phyloP scores from a whole-genome alignment of 1,284 basidiomycete genomes.

The Ustilago trichophora region DNA sequence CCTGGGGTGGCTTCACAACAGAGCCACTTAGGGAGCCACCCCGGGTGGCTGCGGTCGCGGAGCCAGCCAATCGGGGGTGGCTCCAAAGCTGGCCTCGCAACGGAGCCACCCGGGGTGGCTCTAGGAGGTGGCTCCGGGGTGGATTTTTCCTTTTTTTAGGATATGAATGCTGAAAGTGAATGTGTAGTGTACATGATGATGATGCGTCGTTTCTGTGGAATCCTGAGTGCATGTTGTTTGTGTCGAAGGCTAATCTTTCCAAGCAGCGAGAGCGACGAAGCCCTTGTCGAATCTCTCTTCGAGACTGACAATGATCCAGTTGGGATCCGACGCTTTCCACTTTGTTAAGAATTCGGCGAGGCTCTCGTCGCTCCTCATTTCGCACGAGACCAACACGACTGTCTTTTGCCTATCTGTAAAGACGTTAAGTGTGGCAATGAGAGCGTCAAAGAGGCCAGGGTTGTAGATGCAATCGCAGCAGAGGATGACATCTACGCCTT shows the following conservation, averaged over 20 bases:
- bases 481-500: conserved; percentile 48
- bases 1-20: too few relatives aligned
- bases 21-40: too few relatives aligned
- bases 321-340: conserved; percentile 33
- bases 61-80: too few relatives aligned
- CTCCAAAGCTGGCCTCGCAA: too few relatives aligned
- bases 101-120: too few relatives aligned
- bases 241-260: conserved; percentile 29
- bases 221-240: background rate
- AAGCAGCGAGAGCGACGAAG: conserved; percentile 38
- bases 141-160: too few relatives aligned
- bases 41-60: too few relatives aligned
- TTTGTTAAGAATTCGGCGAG: conserved; percentile 41
- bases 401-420: conserved; percentile 44
- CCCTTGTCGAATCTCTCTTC: conserved; percentile 44
- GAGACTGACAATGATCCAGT: conserved; percentile 36
- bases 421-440: conserved; percentile 51
- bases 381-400: conserved; percentile 46
- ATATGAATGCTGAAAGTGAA: too few relatives aligned
- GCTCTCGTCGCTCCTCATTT: conserved; percentile 54
- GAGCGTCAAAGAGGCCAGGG: conserved; percentile 51
- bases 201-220: background rate
- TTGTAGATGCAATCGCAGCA: conserved; percentile 63
- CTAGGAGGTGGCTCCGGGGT: too few relatives aligned
- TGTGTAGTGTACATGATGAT: conserved; percentile 2